Evolutionary conservation across 129 eudicot genomes (phyloP).

Genomic region (Flaveria trinervia): DNA sequence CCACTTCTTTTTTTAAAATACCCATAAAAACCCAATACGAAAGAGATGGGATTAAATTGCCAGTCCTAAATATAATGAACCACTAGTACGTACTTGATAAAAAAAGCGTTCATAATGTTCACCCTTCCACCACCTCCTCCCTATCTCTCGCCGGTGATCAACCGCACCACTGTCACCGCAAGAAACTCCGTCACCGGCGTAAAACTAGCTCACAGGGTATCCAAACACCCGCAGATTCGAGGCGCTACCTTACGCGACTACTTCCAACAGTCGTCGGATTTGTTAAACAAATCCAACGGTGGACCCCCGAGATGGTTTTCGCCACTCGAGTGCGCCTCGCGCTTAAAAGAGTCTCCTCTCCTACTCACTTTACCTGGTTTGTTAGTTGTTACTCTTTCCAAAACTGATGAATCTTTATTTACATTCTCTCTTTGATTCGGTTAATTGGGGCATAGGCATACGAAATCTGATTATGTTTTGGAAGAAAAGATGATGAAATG

Average conservation of each 20-base stretch:
- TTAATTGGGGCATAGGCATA: too few species aligned
- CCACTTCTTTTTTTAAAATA: too few species aligned
- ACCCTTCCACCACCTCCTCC: not conserved
- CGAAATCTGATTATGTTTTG: not conserved
- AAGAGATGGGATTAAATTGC: too few species aligned
- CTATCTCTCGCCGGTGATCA: not conserved
- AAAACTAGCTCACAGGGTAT: not conserved
- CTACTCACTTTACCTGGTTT: constrained; percentile 56
- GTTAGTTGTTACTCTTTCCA: not conserved
- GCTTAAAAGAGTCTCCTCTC: constrained; percentile 49
- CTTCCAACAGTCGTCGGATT: constrained; percentile 38
- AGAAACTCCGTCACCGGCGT: not conserved
- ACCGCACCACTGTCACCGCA: not conserved
- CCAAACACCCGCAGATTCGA: not conserved
- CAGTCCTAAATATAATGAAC: too few species aligned
- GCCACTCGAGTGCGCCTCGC: constrained; percentile 48
- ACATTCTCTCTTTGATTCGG: not conserved
- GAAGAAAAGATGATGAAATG: too few species aligned
- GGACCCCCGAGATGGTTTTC: constrained; percentile 81
- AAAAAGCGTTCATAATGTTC: not conserved
- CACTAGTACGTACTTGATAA: not conserved
- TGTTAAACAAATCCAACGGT: constrained; percentile 41
- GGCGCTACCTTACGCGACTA: constrained; percentile 31
- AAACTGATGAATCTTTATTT: not conserved
- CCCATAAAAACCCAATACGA: too few species aligned